Percentiles rank a stretch among this genome's conserved stretches.
Evolutionary conservation across 352 stramenopile genomes (phyloP).

Genomic region (Pythium brassicae): DNA sequence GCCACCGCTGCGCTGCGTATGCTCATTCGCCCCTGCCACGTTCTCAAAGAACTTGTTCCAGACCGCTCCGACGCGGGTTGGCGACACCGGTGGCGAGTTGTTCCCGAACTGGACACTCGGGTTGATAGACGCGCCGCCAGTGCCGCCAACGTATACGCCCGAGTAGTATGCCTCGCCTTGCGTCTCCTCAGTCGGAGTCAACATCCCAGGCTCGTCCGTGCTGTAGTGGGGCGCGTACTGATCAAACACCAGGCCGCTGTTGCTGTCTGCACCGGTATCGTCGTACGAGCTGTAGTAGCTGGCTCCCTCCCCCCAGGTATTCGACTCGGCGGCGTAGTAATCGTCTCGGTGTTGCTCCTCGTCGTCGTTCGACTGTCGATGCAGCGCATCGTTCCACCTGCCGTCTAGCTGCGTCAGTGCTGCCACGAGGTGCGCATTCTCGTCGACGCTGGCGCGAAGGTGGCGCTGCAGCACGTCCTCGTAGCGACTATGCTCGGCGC

Average conservation of each 20-base stretch:
- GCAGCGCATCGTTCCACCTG: constrained; percentile 13
- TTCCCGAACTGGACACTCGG: not conserved
- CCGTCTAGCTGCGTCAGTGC: constrained; percentile 33
- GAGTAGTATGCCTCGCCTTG: constrained; percentile 5
- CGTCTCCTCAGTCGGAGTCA: constrained; percentile 6
- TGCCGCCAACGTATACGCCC: not conserved
- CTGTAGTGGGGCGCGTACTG: not conserved
- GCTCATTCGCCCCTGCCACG: constrained; percentile 16
- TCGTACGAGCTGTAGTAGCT: constrained; percentile 12
- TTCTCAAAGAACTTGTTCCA: constrained; percentile 84
- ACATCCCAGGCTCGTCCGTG: not conserved
- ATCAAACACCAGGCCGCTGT: constrained; percentile 1
- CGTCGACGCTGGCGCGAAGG: constrained; percentile 37
- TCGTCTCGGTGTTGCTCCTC: constrained; percentile 13
- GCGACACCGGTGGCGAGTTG: constrained; percentile 18
- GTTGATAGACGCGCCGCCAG: not conserved
- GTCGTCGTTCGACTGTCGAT: constrained; percentile 8
- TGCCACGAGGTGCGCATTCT: constrained; percentile 43
- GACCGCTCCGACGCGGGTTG: constrained; percentile 49
- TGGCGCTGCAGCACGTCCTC: constrained; percentile 44
- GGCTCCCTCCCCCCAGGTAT: no score
- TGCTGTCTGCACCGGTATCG: not conserved
- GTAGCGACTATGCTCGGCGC: constrained; percentile 35
- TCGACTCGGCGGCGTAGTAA: not conserved
- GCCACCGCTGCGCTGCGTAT: not conserved